These are phyloP conservation scores for Misopates orontium DNA, from an alignment of 257 asterid genomes.

Conservation along the genomic window DNA sequence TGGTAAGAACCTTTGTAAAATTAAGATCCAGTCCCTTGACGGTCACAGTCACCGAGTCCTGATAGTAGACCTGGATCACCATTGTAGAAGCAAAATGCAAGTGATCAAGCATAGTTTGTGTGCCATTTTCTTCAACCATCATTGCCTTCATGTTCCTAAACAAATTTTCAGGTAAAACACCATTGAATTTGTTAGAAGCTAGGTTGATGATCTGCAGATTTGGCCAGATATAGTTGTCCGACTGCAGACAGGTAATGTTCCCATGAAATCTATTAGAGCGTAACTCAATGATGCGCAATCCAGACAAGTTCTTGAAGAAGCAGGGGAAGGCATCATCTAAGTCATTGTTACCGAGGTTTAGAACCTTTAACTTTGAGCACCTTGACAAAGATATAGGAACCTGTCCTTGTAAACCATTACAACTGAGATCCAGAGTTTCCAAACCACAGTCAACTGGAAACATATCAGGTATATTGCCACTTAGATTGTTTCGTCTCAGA, in stretches of 20 bases:
- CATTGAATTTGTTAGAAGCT: conserved; percentile 39
- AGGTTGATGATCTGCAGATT: conserved; percentile 43
- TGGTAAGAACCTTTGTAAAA: conserved; percentile 43
- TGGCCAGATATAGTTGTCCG: conserved; percentile 19
- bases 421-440: conserved; percentile 48
- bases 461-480: conserved; percentile 39
- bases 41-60: conserved; percentile 41
- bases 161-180: conserved; percentile 31
- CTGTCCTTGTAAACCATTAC: conserved; percentile 38
- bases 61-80: conserved; percentile 29
- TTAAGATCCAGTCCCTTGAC: conserved; percentile 40
- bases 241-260: conserved; percentile 28
- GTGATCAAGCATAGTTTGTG: conserved; percentile 19
- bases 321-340: conserved; percentile 47
- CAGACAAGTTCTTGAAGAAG: conserved; percentile 30
- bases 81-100: conserved; percentile 7
- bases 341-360: conserved; percentile 44
- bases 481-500: conserved; percentile 46
- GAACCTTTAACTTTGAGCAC: conserved; percentile 40
- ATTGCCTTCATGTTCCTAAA: background rate
- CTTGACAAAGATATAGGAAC: conserved; percentile 45
- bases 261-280: conserved; percentile 43
- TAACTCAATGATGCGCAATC: conserved; percentile 30
- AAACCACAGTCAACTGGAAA: conserved; percentile 37
- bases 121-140: too few relatives aligned